Percentiles rank a stretch among this genome's conserved stretches.
Evolutionary conservation across 2,329 filamentous ascomycete genomes (phyloP).

Genomic region (Arthrobotrys sinensis): DNA sequence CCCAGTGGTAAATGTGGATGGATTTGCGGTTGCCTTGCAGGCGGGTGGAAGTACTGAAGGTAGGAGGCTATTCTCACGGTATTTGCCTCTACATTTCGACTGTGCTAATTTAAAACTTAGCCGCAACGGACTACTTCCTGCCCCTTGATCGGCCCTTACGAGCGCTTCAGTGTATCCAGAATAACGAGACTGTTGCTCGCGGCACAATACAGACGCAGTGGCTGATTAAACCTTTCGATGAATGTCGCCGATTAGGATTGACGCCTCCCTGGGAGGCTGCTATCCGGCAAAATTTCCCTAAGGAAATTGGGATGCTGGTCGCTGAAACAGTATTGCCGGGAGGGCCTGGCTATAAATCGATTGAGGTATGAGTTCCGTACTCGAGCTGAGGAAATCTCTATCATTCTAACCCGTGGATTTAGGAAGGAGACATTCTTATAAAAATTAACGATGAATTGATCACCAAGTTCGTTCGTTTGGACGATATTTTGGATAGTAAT

Average conservation of each 20-base stretch:
- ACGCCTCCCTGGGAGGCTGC: slow-evolving; percentile 88
- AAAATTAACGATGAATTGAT: slow-evolving; percentile 94
- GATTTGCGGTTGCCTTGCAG: slow-evolving; percentile 90
- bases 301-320: slow-evolving; percentile 96
- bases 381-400: background rate
- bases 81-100: background rate
- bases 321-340: slow-evolving; percentile 94
- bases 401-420: slow-evolving; percentile 43
- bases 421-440: slow-evolving; percentile 90
- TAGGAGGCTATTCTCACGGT: background rate
- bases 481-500: slow-evolving; percentile 90
- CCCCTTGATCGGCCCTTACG: slow-evolving; percentile 91
- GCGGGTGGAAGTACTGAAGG: slow-evolving; percentile 94
- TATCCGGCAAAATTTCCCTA: slow-evolving; percentile 85
- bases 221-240: slow-evolving; percentile 96
- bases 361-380: slow-evolving; percentile 72
- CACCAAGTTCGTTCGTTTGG: slow-evolving; percentile 91
- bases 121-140: slow-evolving; percentile 97
- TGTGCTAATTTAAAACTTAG: slow-evolving; percentile 66
- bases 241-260: slow-evolving; percentile 90
- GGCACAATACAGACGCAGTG: slow-evolving; percentile 99
- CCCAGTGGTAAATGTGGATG: slow-evolving; percentile 96
- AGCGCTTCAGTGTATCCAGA: slow-evolving; percentile 87
- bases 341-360: slow-evolving; percentile 86
- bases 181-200: slow-evolving; percentile 81